These are phyloP conservation scores for Wickerhamiella parazyma DNA, from an alignment of 805 yeast genomes.

Conservation along the genomic window DNA sequence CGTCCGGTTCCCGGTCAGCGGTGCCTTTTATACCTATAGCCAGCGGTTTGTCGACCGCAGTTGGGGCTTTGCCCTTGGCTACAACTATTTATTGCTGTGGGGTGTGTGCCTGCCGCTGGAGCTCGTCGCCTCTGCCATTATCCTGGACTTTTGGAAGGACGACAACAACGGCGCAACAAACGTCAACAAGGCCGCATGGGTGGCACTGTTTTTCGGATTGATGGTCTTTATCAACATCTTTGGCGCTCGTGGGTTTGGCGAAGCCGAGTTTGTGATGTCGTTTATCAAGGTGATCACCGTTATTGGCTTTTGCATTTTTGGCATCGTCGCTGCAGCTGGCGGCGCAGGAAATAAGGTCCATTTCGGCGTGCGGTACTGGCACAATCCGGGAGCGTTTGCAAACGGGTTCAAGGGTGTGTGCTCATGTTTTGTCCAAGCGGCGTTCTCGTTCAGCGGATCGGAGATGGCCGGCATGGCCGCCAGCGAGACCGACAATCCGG, in stretches of 20 bases:
- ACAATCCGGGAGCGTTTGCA: conserved; percentile 45
- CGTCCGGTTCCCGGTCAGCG: conserved; percentile 44
- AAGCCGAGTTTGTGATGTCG: conserved; percentile 51
- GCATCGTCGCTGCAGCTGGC: conserved; percentile 39
- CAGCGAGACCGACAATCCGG: conserved; percentile 53
- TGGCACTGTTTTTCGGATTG: conserved; percentile 39
- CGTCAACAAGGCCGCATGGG: conserved; percentile 44
- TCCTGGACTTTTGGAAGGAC: conserved; percentile 40
- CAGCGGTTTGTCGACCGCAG: conserved; percentile 47
- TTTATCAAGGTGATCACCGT: conserved; percentile 45
- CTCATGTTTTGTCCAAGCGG: conserved; percentile 52
- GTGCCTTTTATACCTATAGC: conserved; percentile 44
- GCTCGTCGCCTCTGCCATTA: conserved; percentile 43
- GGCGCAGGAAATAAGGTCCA: conserved; percentile 44
- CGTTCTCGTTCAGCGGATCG: conserved; percentile 52
- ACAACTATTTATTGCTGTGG: conserved; percentile 54
- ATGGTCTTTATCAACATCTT: conserved; percentile 39
- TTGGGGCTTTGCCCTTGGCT: conserved; percentile 53
- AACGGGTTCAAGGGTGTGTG: conserved; percentile 55
- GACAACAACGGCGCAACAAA: conserved; percentile 21
- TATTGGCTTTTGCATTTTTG: conserved; percentile 47
- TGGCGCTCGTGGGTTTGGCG: conserved; percentile 50
- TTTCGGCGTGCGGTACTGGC: conserved; percentile 48
- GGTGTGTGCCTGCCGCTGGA: conserved; percentile 50
- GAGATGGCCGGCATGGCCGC: conserved; percentile 56